Percentiles rank a stretch among this genome's conserved stretches.
Evolutionary conservation across 1,139 yeast species (phyloP).

Genomic region (Scheffersomyces stambukii): DNA sequence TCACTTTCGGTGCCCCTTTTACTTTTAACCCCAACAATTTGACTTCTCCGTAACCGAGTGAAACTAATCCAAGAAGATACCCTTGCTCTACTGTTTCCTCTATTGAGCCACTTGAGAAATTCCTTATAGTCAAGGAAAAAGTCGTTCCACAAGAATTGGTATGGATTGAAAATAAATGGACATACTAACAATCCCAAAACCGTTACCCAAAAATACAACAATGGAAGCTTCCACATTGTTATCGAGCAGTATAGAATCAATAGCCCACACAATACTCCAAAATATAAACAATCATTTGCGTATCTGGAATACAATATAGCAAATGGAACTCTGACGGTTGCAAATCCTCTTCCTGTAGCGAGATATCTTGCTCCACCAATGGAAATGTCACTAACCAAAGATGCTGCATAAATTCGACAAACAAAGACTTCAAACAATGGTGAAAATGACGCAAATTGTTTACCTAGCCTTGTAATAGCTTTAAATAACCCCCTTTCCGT

Average conservation of each 20-base stretch:
- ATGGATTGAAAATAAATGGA: slow-evolving; percentile 50
- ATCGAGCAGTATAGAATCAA: slow-evolving; percentile 41
- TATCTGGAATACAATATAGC: slow-evolving; percentile 42
- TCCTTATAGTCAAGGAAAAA: slow-evolving; percentile 45
- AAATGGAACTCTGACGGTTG: slow-evolving; percentile 45
- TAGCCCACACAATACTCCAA: slow-evolving; percentile 35
- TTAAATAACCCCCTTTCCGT: slow-evolving; percentile 49
- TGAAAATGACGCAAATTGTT: slow-evolving; percentile 47
- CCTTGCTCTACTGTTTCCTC: slow-evolving; percentile 34
- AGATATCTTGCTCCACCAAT: slow-evolving; percentile 53
- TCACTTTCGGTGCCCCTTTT: slow-evolving; percentile 16
- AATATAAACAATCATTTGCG: slow-evolving; percentile 44
- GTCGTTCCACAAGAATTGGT: slow-evolving; percentile 46
- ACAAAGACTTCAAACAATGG: slow-evolving; percentile 54
- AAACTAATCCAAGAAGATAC: slow-evolving; percentile 40
- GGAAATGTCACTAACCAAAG: slow-evolving; percentile 44
- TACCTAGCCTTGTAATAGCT: slow-evolving; percentile 39
- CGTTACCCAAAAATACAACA: slow-evolving; percentile 49
- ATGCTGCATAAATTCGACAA: slow-evolving; percentile 47
- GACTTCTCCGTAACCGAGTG: slow-evolving; percentile 35
- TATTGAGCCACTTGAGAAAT: slow-evolving; percentile 39
- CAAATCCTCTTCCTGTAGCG: slow-evolving; percentile 54
- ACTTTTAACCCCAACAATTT: slow-evolving; percentile 41
- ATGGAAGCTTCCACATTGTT: slow-evolving; percentile 44
- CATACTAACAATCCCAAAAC: slow-evolving; percentile 40